Percentiles rank a stretch among this genome's conserved stretches.
phyloP scores from a whole-genome alignment of 73 alveolate species.

The Blepharisma stoltei region DNA sequence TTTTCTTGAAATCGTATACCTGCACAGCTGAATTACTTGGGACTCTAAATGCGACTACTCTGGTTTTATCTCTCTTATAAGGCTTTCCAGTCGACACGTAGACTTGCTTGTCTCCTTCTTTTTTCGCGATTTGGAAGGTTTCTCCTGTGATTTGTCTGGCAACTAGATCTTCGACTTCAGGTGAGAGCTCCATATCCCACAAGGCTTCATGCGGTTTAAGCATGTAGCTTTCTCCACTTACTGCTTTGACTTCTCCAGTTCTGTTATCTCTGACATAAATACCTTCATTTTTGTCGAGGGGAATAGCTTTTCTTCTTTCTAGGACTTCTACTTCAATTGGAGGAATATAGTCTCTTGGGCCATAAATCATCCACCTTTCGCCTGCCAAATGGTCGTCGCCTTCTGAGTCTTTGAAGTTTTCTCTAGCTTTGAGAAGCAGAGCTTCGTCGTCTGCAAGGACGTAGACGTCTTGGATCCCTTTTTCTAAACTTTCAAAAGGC shows the following conservation, averaged over 20 bases:
- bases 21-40: conserved; percentile 75
- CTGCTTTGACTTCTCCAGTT: conserved; percentile 75
- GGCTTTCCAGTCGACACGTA: conserved; percentile 36
- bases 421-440: conserved; percentile 58
- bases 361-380: conserved; percentile 71
- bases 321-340: conserved; percentile 53
- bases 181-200: conserved; percentile 60
- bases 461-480: conserved; percentile 58
- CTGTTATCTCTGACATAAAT: conserved; percentile 65
- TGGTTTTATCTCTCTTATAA: conserved; percentile 45
- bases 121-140: conserved; percentile 38
- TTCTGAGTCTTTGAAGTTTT: conserved; percentile 36
- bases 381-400: conserved; percentile 58
- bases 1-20: conserved; percentile 65
- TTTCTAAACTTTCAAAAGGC: conserved; percentile 70
- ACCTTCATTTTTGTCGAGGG: conserved; percentile 80
- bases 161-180: conserved; percentile 51
- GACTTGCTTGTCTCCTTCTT: neutral
- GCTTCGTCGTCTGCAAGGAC: conserved; percentile 79
- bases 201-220: conserved; percentile 62
- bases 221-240: conserved; percentile 68
- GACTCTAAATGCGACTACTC: conserved; percentile 62
- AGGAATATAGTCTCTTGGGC: conserved; percentile 77
- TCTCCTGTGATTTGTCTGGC: conserved; percentile 47
- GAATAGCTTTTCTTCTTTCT: conserved; percentile 66